Base-by-base conservation (phyloP, 176 grass and related monocot species). In the Secale cereale region DNA sequence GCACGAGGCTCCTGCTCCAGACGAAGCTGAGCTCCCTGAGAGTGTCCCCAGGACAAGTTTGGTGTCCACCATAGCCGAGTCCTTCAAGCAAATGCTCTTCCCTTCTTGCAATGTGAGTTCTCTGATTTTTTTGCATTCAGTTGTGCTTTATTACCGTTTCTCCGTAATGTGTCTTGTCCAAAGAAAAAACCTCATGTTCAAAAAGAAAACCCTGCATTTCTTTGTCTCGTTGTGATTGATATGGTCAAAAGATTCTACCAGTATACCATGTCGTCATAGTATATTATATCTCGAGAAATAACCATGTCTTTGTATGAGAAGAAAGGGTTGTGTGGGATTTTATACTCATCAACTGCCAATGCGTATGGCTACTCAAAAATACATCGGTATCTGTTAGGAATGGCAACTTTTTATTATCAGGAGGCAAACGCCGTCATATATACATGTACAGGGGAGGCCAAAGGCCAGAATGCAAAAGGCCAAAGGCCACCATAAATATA, bases 21-120 rank as follows among this genome's bases (percentile, higher is more conserved):
- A 68, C 4, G 87, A 90, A 43, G 77, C 81, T 1, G 91, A 94
- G 74, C 33, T 29, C 12, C 11, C 41, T 11, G 88, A 86, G 56
- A 20, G 52, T 10, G 37, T 62, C 36, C 81, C 78, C 7, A 22
- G 60, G 26, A 23, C 76, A 33, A 80, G 54, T 39, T 87, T 94
- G 40, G 45, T 27, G 2, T 70, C 80, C 16, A 87, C 48, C 23
- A 60, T 94, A 40, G 32, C 74, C 6, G 86, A 87, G 74, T 94
- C 90, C 78, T 77, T 95, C 69, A 98, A 89, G 70, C 76, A 82
- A 41, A 89, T 91, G 79, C 46, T 98, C 56, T 91, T 84, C 83
- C 78, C 86, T 81, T 88, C 84, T 67, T 56, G 70, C 29, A 80
- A 91, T 15, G 95, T 95, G 86, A 93, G 85, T 86, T 65, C 6